These are phyloP conservation scores for Cryphonectria parasitica DNA, from an alignment of 2,329 filamentous ascomycete species.

Conservation along the genomic window DNA sequence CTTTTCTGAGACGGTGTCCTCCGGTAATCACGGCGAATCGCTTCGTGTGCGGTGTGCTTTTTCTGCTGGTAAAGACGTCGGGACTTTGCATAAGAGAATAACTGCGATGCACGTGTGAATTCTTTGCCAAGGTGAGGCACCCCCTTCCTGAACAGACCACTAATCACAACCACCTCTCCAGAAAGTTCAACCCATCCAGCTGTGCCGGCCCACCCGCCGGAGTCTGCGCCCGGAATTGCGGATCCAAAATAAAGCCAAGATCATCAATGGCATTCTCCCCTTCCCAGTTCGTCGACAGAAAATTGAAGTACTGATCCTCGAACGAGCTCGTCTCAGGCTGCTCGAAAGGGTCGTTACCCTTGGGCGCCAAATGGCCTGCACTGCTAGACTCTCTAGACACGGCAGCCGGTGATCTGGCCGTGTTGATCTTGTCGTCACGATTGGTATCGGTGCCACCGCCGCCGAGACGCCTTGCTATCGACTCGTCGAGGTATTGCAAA, in stretches of 20 bases:
- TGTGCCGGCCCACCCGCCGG: conserved; percentile 36
- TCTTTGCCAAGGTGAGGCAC: neutral
- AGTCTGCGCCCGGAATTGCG: conserved; percentile 22
- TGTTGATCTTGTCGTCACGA: conserved; percentile 8
- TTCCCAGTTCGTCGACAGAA: conserved; percentile 42
- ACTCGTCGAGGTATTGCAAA: conserved; percentile 43
- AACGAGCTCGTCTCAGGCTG: conserved; percentile 34
- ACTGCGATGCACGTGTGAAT: neutral
- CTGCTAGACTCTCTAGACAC: conserved; percentile 20
- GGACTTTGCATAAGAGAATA: neutral
- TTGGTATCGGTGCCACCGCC: conserved; percentile 30
- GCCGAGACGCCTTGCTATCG: conserved; percentile 42
- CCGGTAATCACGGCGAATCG: neutral
- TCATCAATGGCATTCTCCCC: conserved; percentile 42
- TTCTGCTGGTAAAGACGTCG: neutral
- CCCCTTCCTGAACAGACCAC: neutral
- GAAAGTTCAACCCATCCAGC: conserved; percentile 37
- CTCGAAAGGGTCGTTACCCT: neutral
- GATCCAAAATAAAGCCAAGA: conserved; percentile 40
- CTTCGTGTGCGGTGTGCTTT: neutral
- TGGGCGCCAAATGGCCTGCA: conserved; percentile 3
- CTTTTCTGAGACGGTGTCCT: neutral
- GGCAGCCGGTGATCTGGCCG: conserved; percentile 3
- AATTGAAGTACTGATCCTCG: conserved; percentile 42
- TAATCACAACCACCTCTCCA: conserved; percentile 35